These are phyloP conservation scores for Epithele typhae DNA, from an alignment of 768 basidiomycete genomes.

Conservation along the genomic window DNA sequence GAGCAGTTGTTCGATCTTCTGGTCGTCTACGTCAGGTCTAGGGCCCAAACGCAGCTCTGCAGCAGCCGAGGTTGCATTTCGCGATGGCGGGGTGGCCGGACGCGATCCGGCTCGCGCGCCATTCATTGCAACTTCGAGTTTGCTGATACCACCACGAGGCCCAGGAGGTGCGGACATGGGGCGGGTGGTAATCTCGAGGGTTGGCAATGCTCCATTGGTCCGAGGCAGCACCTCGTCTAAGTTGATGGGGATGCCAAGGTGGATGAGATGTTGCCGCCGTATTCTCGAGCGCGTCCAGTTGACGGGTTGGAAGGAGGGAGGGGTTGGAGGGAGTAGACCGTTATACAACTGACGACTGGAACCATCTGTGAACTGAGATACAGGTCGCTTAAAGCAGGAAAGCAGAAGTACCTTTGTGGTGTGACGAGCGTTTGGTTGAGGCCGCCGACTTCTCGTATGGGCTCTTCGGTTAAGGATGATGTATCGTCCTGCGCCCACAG, in stretches of 20 bases:
- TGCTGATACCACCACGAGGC: slow-evolving; percentile 36
- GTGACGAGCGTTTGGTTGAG: slow-evolving; percentile 73
- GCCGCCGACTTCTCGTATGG: slow-evolving; percentile 77
- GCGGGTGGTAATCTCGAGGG: slow-evolving; percentile 78
- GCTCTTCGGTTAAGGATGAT: slow-evolving; percentile 58
- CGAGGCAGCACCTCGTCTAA: slow-evolving; percentile 86
- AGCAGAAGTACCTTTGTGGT: slow-evolving; percentile 58
- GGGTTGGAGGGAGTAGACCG: slow-evolving; percentile 58
- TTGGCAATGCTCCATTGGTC: slow-evolving; percentile 64
- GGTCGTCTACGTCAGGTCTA: slow-evolving; percentile 68
- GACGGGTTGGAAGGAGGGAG: slow-evolving; percentile 76
- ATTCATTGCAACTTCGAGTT: slow-evolving; percentile 30
- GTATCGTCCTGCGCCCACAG: slow-evolving; percentile 57
- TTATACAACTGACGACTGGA: slow-evolving; percentile 77
- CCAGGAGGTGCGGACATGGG: slow-evolving; percentile 79
- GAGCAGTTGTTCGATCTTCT: slow-evolving; percentile 62
- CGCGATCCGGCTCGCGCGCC: slow-evolving; percentile 52
- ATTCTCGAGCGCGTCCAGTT: slow-evolving; percentile 94
- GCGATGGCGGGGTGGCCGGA: slow-evolving; percentile 41
- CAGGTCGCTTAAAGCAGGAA: slow-evolving; percentile 3
- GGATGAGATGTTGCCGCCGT: slow-evolving; percentile 84
- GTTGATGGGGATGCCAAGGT: slow-evolving; percentile 92
- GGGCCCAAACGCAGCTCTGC: slow-evolving; percentile 59
- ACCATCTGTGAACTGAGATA: slow-evolving; percentile 22
- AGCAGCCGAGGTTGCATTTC: slow-evolving; percentile 28